Evolutionary conservation across 1,284 basidiomycete species (phyloP), one percentile per base, ranked within the genome.

Genomic region (Pseudozyma sp.): DNA sequence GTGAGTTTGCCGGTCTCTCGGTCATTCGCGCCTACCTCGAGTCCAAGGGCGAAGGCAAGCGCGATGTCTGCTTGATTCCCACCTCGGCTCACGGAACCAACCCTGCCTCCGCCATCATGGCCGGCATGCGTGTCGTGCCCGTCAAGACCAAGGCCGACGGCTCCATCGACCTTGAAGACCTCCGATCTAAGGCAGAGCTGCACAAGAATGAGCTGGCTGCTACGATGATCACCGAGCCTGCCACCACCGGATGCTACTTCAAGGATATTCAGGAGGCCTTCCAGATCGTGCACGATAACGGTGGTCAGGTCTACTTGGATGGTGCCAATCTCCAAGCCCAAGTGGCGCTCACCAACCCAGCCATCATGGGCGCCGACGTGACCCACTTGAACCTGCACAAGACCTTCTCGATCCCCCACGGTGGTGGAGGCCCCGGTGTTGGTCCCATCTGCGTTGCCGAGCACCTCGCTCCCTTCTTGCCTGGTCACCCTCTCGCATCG

Each of bases 381-480:
- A 97, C 94, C 82, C 96, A 99, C 85, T 88, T 98, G 87, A 99
- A 99, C 87, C 87, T 99, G 53, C 96, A 99, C 88, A 98, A 98
- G 87, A 94, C 94, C 0, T 94, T 95, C 81, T 90, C 92, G 7
- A 95, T 95, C 83, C 97, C 96, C 31, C 96, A 99, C 85, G 96
- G 96, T 68, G 96, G 96, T 60, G 96, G 96, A 68, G 96, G 96
- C 63, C 96, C 97, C 54, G 96, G 96, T 77, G 91, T 94, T 59
- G 94, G 94, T 44, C 96, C 96, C 30, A 97, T 99, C 82, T 96
- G 94, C 78, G 94, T 94, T 48, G 93, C 94, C 17, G 89, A 92
- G 81, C 96, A 99, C 85, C 89, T 99, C 30, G 90, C 93, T 0
- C 93, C 94, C 6, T 99, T 96, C 90, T 89, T 99, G 35, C 96